These are phyloP conservation scores for Bryoglossum gracile DNA, from an alignment of 495 filamentous ascomycete species.

Conservation along the genomic window DNA sequence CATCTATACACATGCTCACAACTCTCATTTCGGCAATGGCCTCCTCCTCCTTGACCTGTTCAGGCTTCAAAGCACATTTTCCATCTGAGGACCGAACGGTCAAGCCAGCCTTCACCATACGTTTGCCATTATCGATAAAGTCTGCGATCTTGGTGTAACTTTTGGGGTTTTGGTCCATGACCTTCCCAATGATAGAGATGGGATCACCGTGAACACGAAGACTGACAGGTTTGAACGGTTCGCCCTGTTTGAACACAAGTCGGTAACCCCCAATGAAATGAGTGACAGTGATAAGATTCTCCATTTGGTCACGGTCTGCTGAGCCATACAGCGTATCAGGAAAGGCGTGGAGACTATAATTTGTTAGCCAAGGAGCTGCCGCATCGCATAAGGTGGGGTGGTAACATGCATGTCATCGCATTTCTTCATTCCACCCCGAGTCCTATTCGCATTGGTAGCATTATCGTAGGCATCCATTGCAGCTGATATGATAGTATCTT, in stretches of 20 bases:
- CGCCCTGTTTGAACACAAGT: conserved; percentile 80
- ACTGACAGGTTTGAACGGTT: conserved; percentile 86
- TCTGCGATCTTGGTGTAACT: conserved; percentile 85
- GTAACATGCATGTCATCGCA: conserved; percentile 75
- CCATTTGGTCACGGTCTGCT: conserved; percentile 45
- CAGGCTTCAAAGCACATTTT: conserved; percentile 13
- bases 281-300: conserved; percentile 73
- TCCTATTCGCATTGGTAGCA: conserved; percentile 81
- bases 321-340: conserved; percentile 54
- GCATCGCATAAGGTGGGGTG: background rate
- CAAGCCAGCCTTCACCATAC: conserved; percentile 68
- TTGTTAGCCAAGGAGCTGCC: background rate
- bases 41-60: conserved; percentile 27
- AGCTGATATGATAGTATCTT: conserved; percentile 57
- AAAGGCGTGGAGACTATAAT: conserved; percentile 60
- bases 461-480: conserved; percentile 78
- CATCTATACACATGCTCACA: conserved; percentile 80
- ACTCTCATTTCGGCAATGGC: conserved; percentile 56
- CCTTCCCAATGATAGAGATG: conserved; percentile 70
- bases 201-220: conserved; percentile 84
- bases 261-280: conserved; percentile 84
- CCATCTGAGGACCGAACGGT: conserved; percentile 16
- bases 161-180: conserved; percentile 79
- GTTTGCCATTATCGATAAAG: conserved; percentile 67
- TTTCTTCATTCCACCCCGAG: conserved; percentile 73